phyloP scores from a whole-genome alignment of 2,329 filamentous ascomycete species.

The Fusarium circinatum region DNA sequence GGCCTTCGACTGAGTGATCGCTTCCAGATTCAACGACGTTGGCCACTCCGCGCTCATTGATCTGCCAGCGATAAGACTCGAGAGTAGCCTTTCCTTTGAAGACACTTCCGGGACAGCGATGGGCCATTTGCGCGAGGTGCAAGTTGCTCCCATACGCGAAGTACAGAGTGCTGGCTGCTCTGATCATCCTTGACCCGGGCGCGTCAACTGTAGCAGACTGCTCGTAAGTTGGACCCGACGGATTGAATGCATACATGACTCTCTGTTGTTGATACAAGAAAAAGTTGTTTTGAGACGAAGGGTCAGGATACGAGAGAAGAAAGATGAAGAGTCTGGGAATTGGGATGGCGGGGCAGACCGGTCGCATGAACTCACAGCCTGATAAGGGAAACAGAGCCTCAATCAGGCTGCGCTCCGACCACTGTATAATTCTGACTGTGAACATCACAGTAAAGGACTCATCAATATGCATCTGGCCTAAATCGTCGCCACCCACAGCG shows the following conservation, averaged over 20 bases:
- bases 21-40: not conserved
- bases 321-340: not conserved
- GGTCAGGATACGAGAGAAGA: not conserved
- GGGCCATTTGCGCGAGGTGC: conserved; percentile 8
- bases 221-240: not conserved
- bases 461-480: not conserved
- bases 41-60: conserved; percentile 4
- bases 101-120: conserved; percentile 1
- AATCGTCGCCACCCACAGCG: not conserved
- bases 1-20: not conserved
- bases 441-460: not conserved
- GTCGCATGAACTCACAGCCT: not conserved
- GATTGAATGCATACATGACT: not conserved
- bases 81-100: conserved; percentile 9
- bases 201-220: not conserved
- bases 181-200: not conserved
- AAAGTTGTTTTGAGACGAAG: not conserved
- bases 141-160: conserved; percentile 11
- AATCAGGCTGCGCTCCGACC: not conserved
- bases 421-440: not conserved
- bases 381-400: not conserved
- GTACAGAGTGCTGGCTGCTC: not conserved
- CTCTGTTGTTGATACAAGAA: not conserved
- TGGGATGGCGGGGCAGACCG: not conserved
- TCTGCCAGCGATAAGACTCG: not conserved